Conservation (phyloP, 2,329 filamentous ascomycete genomes). For the Colletotrichum noveboracense region DNA sequence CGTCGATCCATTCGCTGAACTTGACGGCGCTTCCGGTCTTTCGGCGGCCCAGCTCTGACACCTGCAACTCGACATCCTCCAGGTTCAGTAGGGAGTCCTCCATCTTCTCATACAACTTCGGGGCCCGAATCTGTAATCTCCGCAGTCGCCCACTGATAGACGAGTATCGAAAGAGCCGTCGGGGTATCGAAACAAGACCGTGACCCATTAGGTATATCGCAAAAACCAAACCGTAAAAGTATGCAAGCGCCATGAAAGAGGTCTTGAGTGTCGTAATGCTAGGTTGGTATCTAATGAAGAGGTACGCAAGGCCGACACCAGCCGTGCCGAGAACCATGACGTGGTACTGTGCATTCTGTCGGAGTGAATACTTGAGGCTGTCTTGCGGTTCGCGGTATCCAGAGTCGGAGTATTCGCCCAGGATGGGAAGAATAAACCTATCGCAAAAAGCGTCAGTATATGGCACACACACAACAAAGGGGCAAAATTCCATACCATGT, state of each 20-base stretch:
- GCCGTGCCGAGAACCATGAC: conserved; percentile 76
- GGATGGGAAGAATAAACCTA: conserved; percentile 88
- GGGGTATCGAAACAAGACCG: conserved; percentile 88
- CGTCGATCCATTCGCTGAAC: conserved; percentile 95
- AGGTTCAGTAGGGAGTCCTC: conserved; percentile 82
- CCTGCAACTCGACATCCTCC: conserved; percentile 81
- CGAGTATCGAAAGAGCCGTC: conserved; percentile 79
- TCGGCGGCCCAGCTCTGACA: conserved; percentile 77
- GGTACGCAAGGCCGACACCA: conserved; percentile 78
- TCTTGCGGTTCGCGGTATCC: conserved; percentile 88
- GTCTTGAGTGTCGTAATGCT: conserved; percentile 77
- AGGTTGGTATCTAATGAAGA: conserved; percentile 80
- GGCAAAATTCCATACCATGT: conserved; percentile 72
- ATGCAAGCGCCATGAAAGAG: conserved; percentile 90
- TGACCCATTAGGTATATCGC: conserved; percentile 99
- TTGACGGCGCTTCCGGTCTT: conserved; percentile 79
- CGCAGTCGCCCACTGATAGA: conserved; percentile 77
- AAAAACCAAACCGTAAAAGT: conserved; percentile 89
- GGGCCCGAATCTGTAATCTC: conserved; percentile 78
- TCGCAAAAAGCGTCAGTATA: background rate
- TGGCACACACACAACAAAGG: background rate
- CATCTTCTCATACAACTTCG: conserved; percentile 84
- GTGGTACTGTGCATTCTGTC: conserved; percentile 89
- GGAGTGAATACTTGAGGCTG: conserved; percentile 82
- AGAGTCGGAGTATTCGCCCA: conserved; percentile 94